Conservation (phyloP, 257 asterid species). For the Hygrophila difformis region DNA sequence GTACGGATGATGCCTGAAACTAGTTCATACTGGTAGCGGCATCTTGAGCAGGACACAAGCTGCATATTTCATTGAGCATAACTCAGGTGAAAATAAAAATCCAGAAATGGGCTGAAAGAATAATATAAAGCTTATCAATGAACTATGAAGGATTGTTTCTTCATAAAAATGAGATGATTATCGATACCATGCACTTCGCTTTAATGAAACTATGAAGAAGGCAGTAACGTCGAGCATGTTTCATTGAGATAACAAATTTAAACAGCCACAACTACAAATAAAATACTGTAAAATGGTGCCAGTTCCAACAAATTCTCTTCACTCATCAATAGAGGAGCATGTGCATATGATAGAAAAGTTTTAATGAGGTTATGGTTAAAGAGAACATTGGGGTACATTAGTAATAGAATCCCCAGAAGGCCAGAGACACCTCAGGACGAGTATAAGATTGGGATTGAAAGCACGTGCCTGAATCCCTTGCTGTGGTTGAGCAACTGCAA, state of each 20-base stretch:
- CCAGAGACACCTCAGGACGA: too few relatives aligned
- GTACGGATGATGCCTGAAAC: constrained; percentile 68
- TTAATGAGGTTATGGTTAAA: too few relatives aligned
- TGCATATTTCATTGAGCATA: constrained; percentile 23
- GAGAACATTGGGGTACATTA: too few relatives aligned
- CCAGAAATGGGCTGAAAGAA: constrained; percentile 10
- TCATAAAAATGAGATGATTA: constrained; percentile 1
- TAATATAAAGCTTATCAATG: too few relatives aligned
- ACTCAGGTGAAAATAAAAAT: constrained; percentile 10
- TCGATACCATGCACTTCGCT: background rate
- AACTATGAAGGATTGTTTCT: too few relatives aligned
- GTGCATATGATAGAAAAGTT: too few relatives aligned
- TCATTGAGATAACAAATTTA: background rate
- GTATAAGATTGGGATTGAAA: constrained; percentile 6
- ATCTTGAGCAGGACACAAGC: constrained; percentile 85
- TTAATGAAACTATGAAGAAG: background rate
- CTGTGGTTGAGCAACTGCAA: constrained; percentile 90
- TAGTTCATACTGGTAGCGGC: constrained; percentile 87
- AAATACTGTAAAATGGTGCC: too few relatives aligned
- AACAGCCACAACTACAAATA: too few relatives aligned
- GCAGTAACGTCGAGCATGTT: background rate
- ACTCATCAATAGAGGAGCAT: too few relatives aligned
- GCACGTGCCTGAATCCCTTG: constrained; percentile 85
- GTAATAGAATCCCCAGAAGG: too few relatives aligned
- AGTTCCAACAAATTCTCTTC: too few relatives aligned